A percentile compares a stretch with the other conserved stretches of the same genome.
phyloP scores from a whole-genome alignment of 495 filamentous ascomycete species.

The Rhypophila decipiens region DNA sequence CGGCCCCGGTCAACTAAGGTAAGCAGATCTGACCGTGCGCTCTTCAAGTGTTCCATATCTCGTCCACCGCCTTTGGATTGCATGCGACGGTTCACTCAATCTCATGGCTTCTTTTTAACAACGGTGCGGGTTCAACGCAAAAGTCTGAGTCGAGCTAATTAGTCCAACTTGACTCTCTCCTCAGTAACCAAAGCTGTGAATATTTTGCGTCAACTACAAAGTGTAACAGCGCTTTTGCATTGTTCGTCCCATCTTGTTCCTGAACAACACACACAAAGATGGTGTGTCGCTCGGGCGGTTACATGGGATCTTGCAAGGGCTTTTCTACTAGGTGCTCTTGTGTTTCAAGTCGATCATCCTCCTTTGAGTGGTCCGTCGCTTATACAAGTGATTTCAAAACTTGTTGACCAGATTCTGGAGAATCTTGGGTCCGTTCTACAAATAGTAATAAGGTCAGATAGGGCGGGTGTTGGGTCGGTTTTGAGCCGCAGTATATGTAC shows the following conservation, averaged over 20 bases:
- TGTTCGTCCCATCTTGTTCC: not conserved
- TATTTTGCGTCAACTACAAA: no score
- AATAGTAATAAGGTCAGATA: slow-evolving; percentile 1
- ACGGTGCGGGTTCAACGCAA: no score
- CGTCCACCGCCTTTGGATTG: not conserved
- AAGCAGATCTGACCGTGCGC: not conserved
- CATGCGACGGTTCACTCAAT: no score
- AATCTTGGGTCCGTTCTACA: slow-evolving; percentile 11
- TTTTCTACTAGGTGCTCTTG: no score
- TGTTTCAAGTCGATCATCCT: slow-evolving; percentile 20
- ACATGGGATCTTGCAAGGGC: no score
- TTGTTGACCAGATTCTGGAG: slow-evolving; percentile 9
- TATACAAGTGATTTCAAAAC: slow-evolving; percentile 5
- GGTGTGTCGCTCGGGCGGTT: not conserved
- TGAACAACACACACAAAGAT: not conserved
- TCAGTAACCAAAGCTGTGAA: no score
- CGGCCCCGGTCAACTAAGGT: slow-evolving; percentile 4
- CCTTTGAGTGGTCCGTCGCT: slow-evolving; percentile 10
- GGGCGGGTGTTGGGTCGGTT: no score
- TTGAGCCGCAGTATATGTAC: no score
- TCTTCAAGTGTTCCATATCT: not conserved
- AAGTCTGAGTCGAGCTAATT: no score
- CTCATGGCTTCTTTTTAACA: no score
- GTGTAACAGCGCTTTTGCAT: not conserved
- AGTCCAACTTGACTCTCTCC: no score